Evolutionary conservation across 202 grass and related monocot species (phyloP).

Genomic region (Zizania palustris): DNA sequence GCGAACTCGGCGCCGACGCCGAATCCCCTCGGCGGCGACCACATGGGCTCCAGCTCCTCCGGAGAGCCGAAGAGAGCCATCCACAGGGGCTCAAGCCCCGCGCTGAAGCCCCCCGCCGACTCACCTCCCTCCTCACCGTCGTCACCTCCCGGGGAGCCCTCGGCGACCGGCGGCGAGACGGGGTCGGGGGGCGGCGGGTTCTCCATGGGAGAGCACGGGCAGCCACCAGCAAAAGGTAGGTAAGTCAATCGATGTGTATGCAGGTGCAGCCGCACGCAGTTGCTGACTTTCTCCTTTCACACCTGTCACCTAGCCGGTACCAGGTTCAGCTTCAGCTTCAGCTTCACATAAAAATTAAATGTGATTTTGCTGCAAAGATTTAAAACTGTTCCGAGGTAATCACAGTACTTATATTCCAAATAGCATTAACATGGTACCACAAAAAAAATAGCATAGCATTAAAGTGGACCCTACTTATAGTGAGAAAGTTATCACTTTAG

Average conservation of each 20-base stretch:
- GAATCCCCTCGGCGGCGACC: conserved; percentile 54
- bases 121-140: conserved; percentile 12
- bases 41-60: conserved; percentile 56
- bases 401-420: too few species aligned
- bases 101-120: conserved; percentile 6
- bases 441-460: too few species aligned
- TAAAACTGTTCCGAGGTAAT: too few species aligned
- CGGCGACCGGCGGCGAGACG: conserved; percentile 24
- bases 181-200: conserved; percentile 41
- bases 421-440: too few species aligned
- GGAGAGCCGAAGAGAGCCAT: conserved; percentile 42
- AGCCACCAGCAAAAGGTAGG: conserved; percentile 2
- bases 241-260: conserved; percentile 18
- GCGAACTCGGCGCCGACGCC: conserved; percentile 41
- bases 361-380: too few species aligned
- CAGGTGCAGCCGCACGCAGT: not conserved
- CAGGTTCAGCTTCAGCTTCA: too few species aligned
- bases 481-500: too few species aligned
- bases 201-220: conserved; percentile 14
- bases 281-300: too few species aligned
- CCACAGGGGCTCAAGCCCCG: conserved; percentile 32
- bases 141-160: not conserved
- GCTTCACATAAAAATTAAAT: too few species aligned
- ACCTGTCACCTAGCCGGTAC: too few species aligned
- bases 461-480: too few species aligned